Base-by-base conservation (phyloP, 257 asterid species). In the Galeopsis tetrahit region DNA sequence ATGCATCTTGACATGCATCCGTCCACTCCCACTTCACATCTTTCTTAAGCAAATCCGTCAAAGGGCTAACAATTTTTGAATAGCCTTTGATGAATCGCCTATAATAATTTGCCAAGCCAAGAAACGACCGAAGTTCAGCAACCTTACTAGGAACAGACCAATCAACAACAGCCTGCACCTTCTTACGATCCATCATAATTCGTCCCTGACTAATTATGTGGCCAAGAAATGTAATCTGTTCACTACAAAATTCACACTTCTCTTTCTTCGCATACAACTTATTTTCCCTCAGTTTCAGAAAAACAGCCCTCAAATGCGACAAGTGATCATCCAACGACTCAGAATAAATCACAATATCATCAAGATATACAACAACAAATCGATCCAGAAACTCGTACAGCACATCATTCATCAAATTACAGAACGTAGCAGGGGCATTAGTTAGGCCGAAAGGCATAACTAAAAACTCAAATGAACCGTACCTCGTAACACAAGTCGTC, bases 31-130 rank as follows among this genome's bases (percentile, higher is more conserved):
- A 49, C 7, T 4, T n/a, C 2, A 2, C 21, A 2, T 51, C 64
- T 5, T 70, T 80, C 70, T 64, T 76, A 2, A 73, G 6, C 6
- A 76, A 8, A 0, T 68, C 63, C 1, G 17, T 76, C 57, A 76
- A 63, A 0, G 74, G 51, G 0, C 10, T 28, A 0, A 6, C 38
- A 1, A 53, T 60, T 42, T 49, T 49, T 2, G 56, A 49, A n/a
- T 49, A 49, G 28, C 28, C 56, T 4, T 49, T 49, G 56, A 49
- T 49, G 56, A 49, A 49, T 14, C 2, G 28, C 8, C 56, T 13
- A 11, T 49, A 49, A 14, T 49, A 49, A 49, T 49, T 49, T 5
- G 56, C 7, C 49, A 43, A n/a, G 6, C 56, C 21, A 13, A 49
- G 56, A n/a, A 49, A 49, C 1, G 56, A 49, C 7, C 56, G 56